Evolutionary conservation across 192 early-diverging fungal genomes (phyloP), one percentile per base, ranked within the genome.

Genomic region (Rhizophagus clarus): DNA sequence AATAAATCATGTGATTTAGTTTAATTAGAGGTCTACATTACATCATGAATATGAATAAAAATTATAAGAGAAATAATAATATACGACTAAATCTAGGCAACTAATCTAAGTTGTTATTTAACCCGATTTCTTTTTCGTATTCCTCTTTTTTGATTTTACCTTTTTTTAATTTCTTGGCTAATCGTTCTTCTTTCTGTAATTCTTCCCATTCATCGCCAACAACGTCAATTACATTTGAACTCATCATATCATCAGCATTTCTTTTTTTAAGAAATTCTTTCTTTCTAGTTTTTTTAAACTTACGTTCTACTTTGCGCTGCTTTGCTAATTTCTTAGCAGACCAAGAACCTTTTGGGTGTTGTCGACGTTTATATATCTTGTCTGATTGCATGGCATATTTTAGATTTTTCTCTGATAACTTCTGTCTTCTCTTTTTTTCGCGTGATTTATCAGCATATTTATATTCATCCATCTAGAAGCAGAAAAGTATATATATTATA

Each of bases 291-390:
- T 91, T 89, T 83, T 96, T 96, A 61, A 91, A 77, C 49, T 91
- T 86, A 2, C 95, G 86, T 20, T 93, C 92, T 15, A 83, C 37
- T 49, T 91, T 87, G 31, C 89, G 83, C 34, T 93, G 90, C 81
- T 92, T 95, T 51, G 86, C 84, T 56, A 92, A 91, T 69, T 82
- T 84, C 61, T 96, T 86, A 9, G 93, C 83, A 5, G 95, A 96
- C 95, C 95, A 96, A 14, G 93, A 73, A 81, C 81, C 37, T 68
- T 82, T 61, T 79, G 20, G n/a, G 0, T 32, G 20, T 31, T 56
- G 26, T 56, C n/a, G 40, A 15, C 3, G 12, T 14, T 49, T 45
- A 31, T 15, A 15, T 70, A 40, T 31, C 31, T 37, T 31, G 4
- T 14, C 34, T 71, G 69, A n/a, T 31, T 45, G 47, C 17, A 7